phyloP scores from a whole-genome alignment of 2,329 filamentous ascomycete genomes.

The Epichloe gansuensis region DNA sequence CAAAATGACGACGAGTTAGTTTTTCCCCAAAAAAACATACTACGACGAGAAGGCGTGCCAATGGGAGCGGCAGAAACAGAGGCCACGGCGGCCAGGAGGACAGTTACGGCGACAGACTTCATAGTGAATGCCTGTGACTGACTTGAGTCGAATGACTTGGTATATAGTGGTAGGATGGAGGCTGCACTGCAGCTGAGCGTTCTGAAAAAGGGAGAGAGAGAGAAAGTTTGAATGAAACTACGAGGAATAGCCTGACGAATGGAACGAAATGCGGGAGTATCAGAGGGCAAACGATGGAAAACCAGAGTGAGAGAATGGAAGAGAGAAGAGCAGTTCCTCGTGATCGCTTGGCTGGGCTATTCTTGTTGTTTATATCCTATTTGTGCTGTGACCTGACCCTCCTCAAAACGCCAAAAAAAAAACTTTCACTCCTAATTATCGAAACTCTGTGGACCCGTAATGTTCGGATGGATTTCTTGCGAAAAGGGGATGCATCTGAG shows the following conservation, averaged over 20 bases:
- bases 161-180: too few relatives aligned
- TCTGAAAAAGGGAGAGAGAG: neutral
- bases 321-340: too few relatives aligned
- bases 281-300: neutral
- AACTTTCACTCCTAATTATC: too few relatives aligned
- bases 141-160: too few relatives aligned
- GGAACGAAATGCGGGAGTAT: neutral
- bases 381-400: neutral
- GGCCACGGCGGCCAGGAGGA: neutral
- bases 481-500: neutral
- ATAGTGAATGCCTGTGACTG: neutral
- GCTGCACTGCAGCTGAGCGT: neutral
- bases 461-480: neutral
- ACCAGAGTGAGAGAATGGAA: neutral
- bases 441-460: neutral
- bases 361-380: neutral
- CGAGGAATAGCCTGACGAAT: neutral
- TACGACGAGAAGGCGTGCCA: neutral
- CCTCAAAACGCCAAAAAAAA: neutral
- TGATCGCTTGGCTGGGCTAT: too few relatives aligned
- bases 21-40: neutral
- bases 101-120: conserved; percentile 1
- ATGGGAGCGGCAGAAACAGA: conserved; percentile 1
- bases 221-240: neutral
- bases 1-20: too few relatives aligned